Percentiles rank a stretch among this genome's conserved stretches.
These are phyloP conservation scores for Serendipita vermifera DNA, from an alignment of 768 basidiomycete genomes.

Conservation along the genomic window DNA sequence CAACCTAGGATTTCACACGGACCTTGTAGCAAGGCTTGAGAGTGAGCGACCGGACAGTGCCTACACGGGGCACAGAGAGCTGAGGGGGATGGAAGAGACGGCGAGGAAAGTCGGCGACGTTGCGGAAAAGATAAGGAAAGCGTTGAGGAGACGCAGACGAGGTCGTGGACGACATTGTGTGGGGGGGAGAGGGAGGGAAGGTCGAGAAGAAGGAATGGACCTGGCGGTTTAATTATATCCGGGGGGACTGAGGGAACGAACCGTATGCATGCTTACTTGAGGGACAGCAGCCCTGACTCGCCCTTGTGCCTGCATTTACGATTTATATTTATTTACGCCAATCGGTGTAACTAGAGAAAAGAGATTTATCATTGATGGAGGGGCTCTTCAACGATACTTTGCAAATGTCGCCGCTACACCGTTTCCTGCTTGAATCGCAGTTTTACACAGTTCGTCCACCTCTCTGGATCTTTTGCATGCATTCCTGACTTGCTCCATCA, in stretches of 20 bases:
- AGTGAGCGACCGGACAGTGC: slow-evolving; percentile 15
- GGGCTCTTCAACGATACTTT: slow-evolving; percentile 26
- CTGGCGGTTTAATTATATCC: no score
- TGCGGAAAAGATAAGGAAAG: slow-evolving; percentile 11
- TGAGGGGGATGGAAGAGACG: slow-evolving; percentile 11
- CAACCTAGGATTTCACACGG: no score
- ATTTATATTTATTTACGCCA: no score
- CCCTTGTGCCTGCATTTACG: no score
- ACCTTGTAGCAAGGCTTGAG: slow-evolving; percentile 10
- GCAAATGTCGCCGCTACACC: slow-evolving; percentile 70
- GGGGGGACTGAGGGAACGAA: no score
- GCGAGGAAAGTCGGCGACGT: slow-evolving; percentile 12
- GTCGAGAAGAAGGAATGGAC: no score
- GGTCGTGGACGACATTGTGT: no score
- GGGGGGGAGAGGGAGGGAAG: no score
- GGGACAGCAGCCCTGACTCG: no score
- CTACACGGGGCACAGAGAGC: slow-evolving; percentile 14
- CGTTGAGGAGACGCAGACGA: background rate
- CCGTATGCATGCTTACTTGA: no score
- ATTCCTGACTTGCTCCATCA: slow-evolving; percentile 43
- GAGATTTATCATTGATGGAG: no score
- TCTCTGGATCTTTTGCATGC: slow-evolving; percentile 45
- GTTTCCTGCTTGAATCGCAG: slow-evolving; percentile 61
- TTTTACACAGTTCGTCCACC: slow-evolving; percentile 57
- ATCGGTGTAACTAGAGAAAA: no score